phyloP scores from a whole-genome alignment of 1,284 basidiomycete genomes.

The Trichosporon sp. region DNA sequence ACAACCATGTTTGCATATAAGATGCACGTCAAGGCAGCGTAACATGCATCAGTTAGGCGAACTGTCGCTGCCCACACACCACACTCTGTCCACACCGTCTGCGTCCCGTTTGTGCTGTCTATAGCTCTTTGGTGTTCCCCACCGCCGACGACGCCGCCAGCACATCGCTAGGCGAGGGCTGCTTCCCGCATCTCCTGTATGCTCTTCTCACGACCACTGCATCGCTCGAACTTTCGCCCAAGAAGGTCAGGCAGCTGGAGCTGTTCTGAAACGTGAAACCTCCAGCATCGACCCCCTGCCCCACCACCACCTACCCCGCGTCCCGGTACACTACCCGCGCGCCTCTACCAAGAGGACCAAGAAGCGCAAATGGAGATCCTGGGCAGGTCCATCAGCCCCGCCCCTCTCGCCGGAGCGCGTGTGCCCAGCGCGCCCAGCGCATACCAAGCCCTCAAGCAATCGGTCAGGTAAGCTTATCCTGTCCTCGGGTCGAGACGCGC shows the following conservation, averaged over 20 bases:
- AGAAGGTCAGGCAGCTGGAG: neutral
- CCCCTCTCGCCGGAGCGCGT: neutral
- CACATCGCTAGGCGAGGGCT: neutral
- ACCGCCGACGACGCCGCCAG: neutral
- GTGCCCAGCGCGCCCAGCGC: neutral
- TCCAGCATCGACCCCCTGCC: neutral
- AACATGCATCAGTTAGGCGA: no score
- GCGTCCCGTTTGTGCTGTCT: neutral
- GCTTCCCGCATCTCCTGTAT: neutral
- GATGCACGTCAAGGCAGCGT: no score
- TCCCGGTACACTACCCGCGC: no score
- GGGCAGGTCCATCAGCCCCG: neutral
- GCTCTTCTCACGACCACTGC: neutral
- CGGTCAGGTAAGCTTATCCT: neutral
- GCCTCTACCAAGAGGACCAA: neutral
- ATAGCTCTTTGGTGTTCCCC: neutral
- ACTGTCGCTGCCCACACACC: neutral
- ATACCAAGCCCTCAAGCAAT: neutral
- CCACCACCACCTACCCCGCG: neutral
- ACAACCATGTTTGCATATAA: no score
- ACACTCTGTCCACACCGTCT: neutral
- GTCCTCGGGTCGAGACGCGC: neutral
- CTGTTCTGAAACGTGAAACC: conserved; percentile 6
- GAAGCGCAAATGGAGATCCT: neutral
- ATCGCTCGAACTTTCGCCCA: no score